phyloP scores from a whole-genome alignment of 768 basidiomycete species.

The Fistulinella prunicolor region DNA sequence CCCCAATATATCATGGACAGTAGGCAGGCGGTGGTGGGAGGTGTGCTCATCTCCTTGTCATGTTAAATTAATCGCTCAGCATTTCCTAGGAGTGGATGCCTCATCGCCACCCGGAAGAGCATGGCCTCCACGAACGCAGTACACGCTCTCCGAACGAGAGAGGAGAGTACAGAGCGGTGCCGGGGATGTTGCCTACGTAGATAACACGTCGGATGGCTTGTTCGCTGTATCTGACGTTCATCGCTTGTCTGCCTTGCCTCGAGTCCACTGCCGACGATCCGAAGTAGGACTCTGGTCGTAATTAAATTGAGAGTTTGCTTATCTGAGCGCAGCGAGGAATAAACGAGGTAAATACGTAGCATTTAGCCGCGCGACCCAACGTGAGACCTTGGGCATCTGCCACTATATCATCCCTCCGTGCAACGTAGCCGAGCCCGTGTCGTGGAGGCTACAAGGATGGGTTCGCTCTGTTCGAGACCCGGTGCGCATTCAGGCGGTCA shows the following conservation, averaged over 20 bases:
- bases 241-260: too few relatives aligned
- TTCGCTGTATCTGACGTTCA: constrained; percentile 4
- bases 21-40: constrained; percentile 80
- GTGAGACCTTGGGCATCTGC: too few relatives aligned
- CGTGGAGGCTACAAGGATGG: too few relatives aligned
- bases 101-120: constrained; percentile 51
- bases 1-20: constrained; percentile 59
- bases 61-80: constrained; percentile 20
- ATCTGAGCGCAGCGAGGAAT: constrained; percentile 13
- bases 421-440: too few relatives aligned
- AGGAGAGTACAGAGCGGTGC: constrained; percentile 47
- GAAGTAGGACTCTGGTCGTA: too few relatives aligned
- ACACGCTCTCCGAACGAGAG: constrained; percentile 31
- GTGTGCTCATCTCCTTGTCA: constrained; percentile 40
- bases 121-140: constrained; percentile 41
- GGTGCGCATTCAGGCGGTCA: constrained; percentile 41
- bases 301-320: not conserved
- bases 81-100: constrained; percentile 38
- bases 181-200: constrained; percentile 27
- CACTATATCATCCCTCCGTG: too few relatives aligned
- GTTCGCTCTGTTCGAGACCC: constrained; percentile 56
- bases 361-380: constrained; percentile 3
- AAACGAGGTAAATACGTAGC: constrained; percentile 20
- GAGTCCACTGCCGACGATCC: too few relatives aligned
- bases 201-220: constrained; percentile 1